Conservation (phyloP, 257 asterid species). For the Solanum peruvianum region DNA sequence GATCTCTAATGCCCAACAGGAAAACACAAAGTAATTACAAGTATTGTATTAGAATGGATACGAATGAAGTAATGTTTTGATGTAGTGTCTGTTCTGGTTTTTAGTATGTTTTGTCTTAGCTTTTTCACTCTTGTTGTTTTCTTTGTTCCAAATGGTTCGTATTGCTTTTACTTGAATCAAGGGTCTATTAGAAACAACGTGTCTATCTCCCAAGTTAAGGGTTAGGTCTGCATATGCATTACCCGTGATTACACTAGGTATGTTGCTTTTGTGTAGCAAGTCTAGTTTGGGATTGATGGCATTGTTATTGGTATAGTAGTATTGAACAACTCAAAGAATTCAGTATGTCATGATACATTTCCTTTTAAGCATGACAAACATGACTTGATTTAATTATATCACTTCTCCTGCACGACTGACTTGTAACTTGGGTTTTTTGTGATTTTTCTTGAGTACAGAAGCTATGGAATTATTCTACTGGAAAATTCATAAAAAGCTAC, state of each 20-base stretch:
- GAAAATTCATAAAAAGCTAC: slow-evolving; percentile 53
- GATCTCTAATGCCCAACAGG: neutral
- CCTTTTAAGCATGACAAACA: neutral
- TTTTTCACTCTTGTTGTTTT: neutral
- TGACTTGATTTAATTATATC: neutral
- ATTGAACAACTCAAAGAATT: neutral
- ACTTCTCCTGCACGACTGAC: neutral
- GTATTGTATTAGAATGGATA: neutral
- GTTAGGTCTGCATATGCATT: neutral
- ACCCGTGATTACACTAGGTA: neutral
- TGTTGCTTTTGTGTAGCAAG: neutral
- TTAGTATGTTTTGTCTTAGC: neutral
- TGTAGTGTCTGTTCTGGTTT: neutral
- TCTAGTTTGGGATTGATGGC: neutral
- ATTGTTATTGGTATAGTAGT: neutral
- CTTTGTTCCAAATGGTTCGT: neutral
- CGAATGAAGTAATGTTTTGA: neutral
- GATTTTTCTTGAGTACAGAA: slow-evolving; percentile 33
- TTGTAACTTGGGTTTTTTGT: neutral
- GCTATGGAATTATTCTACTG: slow-evolving; percentile 66
- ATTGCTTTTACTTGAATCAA: neutral
- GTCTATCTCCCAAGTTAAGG: neutral
- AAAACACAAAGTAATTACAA: neutral
- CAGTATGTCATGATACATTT: neutral
- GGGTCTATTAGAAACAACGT: neutral